These are phyloP conservation scores for Euphrasia arctica DNA, from an alignment of 305 asterid species.

Conservation along the genomic window DNA sequence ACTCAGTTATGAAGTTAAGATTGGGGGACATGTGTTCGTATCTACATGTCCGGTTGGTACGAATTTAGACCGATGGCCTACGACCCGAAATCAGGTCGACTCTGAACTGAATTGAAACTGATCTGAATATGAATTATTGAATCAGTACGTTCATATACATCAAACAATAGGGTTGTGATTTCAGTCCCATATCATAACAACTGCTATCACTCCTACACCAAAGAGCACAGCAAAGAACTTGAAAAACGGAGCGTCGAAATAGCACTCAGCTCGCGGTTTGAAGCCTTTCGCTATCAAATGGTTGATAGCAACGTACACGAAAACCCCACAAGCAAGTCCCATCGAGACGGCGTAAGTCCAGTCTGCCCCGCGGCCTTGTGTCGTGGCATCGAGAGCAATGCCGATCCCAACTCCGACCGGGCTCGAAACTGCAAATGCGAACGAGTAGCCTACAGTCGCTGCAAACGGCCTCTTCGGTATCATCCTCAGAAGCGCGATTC, in stretches of 20 bases:
- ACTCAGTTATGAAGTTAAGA: too few relatives aligned
- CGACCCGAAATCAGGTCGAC: too few relatives aligned
- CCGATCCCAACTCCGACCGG: constrained; percentile 89
- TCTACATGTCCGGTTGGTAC: too few relatives aligned
- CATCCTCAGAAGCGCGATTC: constrained; percentile 83
- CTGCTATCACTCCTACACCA: constrained; percentile 71
- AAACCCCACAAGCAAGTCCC: constrained; percentile 83
- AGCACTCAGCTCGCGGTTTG: constrained; percentile 42
- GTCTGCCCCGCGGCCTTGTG: constrained; percentile 60
- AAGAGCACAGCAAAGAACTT: constrained; percentile 75
- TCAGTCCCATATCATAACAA: constrained; percentile 95
- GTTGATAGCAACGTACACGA: constrained; percentile 79
- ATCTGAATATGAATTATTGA: too few relatives aligned
- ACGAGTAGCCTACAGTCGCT: constrained; percentile 50
- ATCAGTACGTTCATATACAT: too few relatives aligned
- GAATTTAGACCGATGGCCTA: too few relatives aligned
- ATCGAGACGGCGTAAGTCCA: constrained; percentile 86
- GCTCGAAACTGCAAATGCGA: constrained; percentile 41
- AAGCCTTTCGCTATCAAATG: constrained; percentile 79
- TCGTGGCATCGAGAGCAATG: constrained; percentile 79
- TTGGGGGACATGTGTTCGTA: too few relatives aligned
- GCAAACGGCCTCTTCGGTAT: constrained; percentile 86
- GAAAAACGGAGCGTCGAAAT: constrained; percentile 61
- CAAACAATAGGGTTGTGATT: too few relatives aligned
- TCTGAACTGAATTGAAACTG: too few relatives aligned